Evolutionary conservation across 257 asterid genomes (phyloP).

Genomic region (Thymus quinquecostatus): DNA sequence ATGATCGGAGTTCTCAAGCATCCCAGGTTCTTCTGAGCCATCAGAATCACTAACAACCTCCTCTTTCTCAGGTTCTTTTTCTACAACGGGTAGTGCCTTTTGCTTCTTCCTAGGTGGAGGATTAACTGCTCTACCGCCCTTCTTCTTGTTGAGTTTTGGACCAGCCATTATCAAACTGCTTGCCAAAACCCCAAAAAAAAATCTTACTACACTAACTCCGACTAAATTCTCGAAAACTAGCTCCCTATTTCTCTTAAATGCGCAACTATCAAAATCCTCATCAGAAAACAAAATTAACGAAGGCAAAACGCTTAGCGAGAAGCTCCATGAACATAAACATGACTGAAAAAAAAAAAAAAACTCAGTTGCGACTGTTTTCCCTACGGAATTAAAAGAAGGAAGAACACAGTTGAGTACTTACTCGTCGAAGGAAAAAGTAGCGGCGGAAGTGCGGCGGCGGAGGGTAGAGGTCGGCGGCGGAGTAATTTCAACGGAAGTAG

Average conservation of each 20-base stretch:
- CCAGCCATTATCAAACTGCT: slow-evolving; percentile 60
- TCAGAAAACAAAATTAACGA: not conserved
- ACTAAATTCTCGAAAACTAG: not conserved
- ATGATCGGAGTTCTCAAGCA: slow-evolving; percentile 39
- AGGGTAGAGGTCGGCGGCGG: slow-evolving; percentile 6
- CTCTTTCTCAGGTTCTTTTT: slow-evolving; percentile 42
- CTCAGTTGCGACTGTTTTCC: not conserved
- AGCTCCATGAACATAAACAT: not conserved
- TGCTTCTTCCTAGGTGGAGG: slow-evolving; percentile 67
- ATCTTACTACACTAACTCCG: slow-evolving; percentile 11
- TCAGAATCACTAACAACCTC: slow-evolving; percentile 57
- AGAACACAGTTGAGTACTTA: not conserved
- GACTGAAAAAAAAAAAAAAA: not conserved
- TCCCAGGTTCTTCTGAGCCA: slow-evolving; percentile 41
- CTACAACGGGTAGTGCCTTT: slow-evolving; percentile 41
- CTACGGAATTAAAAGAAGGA: too few species aligned
- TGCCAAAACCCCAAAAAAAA: slow-evolving; percentile 15
- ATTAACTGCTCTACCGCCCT: slow-evolving; percentile 34
- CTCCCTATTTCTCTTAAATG: not conserved
- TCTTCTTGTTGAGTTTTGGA: slow-evolving; percentile 45
- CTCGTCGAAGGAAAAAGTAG: not conserved
- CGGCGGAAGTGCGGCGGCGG: slow-evolving; percentile 4
- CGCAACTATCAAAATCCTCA: not conserved
- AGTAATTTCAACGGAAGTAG: not conserved
- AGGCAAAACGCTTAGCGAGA: not conserved